Conservation (phyloP, 139 green algal species). For the Coelastrella sp. region DNA sequence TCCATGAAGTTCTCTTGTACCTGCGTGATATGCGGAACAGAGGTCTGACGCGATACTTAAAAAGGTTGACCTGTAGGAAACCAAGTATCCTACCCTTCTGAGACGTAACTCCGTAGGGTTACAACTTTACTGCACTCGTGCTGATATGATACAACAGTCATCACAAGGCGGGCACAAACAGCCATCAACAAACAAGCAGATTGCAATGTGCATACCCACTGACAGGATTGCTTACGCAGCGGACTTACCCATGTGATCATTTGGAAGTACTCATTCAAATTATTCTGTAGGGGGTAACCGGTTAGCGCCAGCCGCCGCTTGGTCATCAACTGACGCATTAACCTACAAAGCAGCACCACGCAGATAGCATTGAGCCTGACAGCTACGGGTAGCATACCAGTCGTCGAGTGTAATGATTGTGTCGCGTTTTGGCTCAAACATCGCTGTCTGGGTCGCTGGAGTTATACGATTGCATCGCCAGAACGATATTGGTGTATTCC, state of each 20-base stretch:
- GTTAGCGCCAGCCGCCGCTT: constrained; percentile 73
- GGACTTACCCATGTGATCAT: constrained; percentile 61
- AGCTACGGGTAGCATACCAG: no score
- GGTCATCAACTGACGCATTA: constrained; percentile 60
- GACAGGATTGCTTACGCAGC: not conserved
- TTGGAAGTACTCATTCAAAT: constrained; percentile 68
- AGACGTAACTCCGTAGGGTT: not conserved
- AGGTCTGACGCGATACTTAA: not conserved
- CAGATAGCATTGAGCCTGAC: not conserved
- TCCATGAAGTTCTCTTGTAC: constrained; percentile 48
- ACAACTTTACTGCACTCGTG: not conserved
- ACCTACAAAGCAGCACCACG: not conserved
- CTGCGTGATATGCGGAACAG: not conserved
- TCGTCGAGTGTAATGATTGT: not conserved
- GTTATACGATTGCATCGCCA: no score
- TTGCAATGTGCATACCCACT: not conserved
- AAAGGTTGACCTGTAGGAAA: not conserved
- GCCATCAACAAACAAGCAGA: not conserved
- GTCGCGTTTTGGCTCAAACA: no score
- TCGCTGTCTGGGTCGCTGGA: no score
- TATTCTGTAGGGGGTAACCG: constrained; percentile 78
- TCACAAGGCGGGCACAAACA: no score
- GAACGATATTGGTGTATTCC: no score
- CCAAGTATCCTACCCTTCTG: not conserved
- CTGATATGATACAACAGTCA: not conserved